These are phyloP conservation scores for Alternaria infectoria DNA, from an alignment of 2,329 filamentous ascomycete species.

Conservation along the genomic window DNA sequence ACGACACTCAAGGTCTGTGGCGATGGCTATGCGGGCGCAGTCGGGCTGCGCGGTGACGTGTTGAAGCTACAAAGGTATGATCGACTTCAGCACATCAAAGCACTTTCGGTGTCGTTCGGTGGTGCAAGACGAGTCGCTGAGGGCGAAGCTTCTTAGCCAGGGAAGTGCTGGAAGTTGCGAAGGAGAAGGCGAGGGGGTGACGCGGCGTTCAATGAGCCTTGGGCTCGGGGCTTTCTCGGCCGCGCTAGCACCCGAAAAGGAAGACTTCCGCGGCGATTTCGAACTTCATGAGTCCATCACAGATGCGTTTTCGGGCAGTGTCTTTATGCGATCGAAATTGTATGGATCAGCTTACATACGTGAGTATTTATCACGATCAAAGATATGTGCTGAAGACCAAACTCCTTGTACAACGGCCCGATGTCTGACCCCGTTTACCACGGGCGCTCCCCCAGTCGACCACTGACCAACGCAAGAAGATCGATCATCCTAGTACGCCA, in stretches of 20 bases:
- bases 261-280: neutral
- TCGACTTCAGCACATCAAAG: neutral
- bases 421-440: no score
- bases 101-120: fast-evolving
- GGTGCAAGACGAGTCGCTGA: neutral
- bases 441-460: no score
- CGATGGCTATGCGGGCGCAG: neutral
- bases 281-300: no score
- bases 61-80: neutral
- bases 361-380: no score
- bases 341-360: no score
- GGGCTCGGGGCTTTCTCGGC: neutral
- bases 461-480: no score
- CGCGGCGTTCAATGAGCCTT: neutral
- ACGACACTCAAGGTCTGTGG: neutral
- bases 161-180: neutral
- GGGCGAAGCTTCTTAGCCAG: neutral
- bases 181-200: neutral
- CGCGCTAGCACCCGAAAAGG: neutral
- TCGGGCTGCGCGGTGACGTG: neutral
- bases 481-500: no score
- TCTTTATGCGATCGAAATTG: no score
- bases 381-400: no score
- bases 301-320: no score
- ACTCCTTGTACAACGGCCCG: no score